Evolutionary conservation across 2,329 filamentous ascomycete genomes (phyloP), one percentile per base, ranked within the genome.

Genomic region (Harringtonia lauricola): DNA sequence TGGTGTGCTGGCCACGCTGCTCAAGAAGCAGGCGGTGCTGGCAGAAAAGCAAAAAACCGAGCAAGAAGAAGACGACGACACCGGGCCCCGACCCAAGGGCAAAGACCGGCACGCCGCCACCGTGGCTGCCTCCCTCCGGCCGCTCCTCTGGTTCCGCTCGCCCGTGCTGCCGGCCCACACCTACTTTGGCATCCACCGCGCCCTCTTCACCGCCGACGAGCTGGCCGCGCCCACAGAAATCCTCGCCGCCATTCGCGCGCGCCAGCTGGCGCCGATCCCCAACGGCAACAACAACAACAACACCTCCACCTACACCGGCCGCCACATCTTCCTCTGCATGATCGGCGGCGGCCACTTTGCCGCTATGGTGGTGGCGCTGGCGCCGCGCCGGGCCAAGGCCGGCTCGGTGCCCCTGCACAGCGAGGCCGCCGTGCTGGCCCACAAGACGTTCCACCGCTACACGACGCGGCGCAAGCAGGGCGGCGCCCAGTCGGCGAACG

Each of bases 361-460:
- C 1, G 92, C 86, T 41, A 96, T 96, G 89, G 72, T 96, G 12
- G 85, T 98, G 12, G 88, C 88, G 0, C 72, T 96, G 4, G 79
- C 86, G 1, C 89, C 92, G 0, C 85, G 88, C 49, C 69, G 83
- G 42, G 76, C 78, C 31, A 90, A 86, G 58, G 77, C 78, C 42
- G 68, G 75, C 13, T 66, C 72, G 15, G 83, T 84, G 0, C 71
- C 83, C 1, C 76, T 94, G 57, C 88, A 94, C 51, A 75, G 86
- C 42, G 85, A 94, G 56, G 87, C 90, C 7, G 83, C 83, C 0
- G 86, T 96, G 1, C 72, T 95, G 36, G 90, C 88, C 1, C 90
- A 96, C 64, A 98, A 98, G 67, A 95, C 90, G 0, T 98, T 96
- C 61, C 94, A 98, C 61, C 77, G 92, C 45, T 98, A 98, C 59